Base-by-base conservation (phyloP, 345 rosid species). In the Firmiana major region DNA sequence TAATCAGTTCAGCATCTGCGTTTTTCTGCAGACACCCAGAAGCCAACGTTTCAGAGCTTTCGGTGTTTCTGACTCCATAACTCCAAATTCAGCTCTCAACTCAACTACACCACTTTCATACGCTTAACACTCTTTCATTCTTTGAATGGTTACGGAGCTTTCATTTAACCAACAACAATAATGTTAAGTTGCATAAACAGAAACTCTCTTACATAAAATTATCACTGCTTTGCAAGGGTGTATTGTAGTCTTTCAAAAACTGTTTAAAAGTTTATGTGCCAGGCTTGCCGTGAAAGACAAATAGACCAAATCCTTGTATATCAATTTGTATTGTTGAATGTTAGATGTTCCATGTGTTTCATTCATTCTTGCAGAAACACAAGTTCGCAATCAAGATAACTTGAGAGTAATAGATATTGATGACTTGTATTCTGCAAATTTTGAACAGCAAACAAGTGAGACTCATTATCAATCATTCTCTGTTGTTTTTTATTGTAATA, bases 401-500 rank as follows among this genome's bases (percentile, higher is more conserved):
- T n/a, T n/a, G n/a, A n/a, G n/a, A n/a, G n/a, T n/a, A n/a, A n/a
- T n/a, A n/a, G n/a, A n/a, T n/a, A n/a, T n/a, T n/a, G n/a, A n/a
- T n/a, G n/a, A n/a, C n/a, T n/a, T n/a, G n/a, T n/a, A n/a, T n/a
- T n/a, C n/a, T n/a, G n/a, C n/a, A n/a, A n/a, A n/a, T n/a, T n/a
- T n/a, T n/a, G n/a, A n/a, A n/a, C n/a, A n/a, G n/a, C n/a, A n/a
- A n/a, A n/a, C 92, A 4, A 93, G 91, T 0, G 84, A 92, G 68
- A 86, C 92, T 10, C 92, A 94, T 45, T 86, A 92, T 40, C 97
- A 97, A 26, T 88, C 97, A 3, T 87, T 94, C 84, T 82, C 97
- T 5, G 90, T 89, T 7, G 82, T 84, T 70, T 85, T 95, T 8
- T 77, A 75, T 51, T 78, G 90, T 0, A 34, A 42, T 17, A 36